These are phyloP conservation scores for Fraxinus angustifolia DNA, from an alignment of 305 asterid genomes.

Conservation along the genomic window DNA sequence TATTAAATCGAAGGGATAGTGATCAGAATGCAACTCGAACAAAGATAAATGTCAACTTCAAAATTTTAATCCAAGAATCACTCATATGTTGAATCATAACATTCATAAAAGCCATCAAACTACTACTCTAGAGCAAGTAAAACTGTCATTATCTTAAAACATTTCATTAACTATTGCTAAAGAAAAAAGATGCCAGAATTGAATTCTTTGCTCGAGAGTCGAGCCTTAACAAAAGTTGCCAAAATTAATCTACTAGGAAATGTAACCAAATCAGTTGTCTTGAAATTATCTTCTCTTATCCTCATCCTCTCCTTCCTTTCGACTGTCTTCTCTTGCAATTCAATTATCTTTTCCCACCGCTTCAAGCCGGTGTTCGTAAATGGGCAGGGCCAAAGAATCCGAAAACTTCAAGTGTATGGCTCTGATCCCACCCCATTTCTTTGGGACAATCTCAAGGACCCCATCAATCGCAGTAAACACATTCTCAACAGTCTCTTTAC, in stretches of 20 bases:
- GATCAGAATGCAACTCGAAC: background rate
- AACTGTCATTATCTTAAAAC: background rate
- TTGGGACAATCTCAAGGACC: slow-evolving; percentile 50
- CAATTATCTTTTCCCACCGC: background rate
- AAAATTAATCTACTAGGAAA: background rate
- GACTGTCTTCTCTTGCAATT: background rate
- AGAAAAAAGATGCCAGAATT: slow-evolving; percentile 17
- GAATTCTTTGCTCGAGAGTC: background rate
- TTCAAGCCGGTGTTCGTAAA: slow-evolving; percentile 37
- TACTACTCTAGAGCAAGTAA: slow-evolving; percentile 13
- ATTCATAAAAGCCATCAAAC: slow-evolving; percentile 7
- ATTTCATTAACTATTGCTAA: background rate
- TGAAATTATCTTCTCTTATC: background rate
- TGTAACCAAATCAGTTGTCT: background rate
- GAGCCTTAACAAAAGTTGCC: slow-evolving; percentile 1
- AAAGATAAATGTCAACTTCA: background rate
- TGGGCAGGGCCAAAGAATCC: slow-evolving; percentile 76
- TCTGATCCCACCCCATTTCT: slow-evolving; percentile 62
- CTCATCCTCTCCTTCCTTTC: slow-evolving; percentile 2
- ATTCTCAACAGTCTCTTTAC: slow-evolving; percentile 58
- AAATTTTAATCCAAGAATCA: background rate
- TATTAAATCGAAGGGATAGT: slow-evolving; percentile 1
- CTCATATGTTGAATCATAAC: background rate
- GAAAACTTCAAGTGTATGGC: slow-evolving; percentile 80
- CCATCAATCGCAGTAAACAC: slow-evolving; percentile 56